phyloP scores from a whole-genome alignment of 345 rosid genomes.

The Arabidopsis thaliana region DNA sequence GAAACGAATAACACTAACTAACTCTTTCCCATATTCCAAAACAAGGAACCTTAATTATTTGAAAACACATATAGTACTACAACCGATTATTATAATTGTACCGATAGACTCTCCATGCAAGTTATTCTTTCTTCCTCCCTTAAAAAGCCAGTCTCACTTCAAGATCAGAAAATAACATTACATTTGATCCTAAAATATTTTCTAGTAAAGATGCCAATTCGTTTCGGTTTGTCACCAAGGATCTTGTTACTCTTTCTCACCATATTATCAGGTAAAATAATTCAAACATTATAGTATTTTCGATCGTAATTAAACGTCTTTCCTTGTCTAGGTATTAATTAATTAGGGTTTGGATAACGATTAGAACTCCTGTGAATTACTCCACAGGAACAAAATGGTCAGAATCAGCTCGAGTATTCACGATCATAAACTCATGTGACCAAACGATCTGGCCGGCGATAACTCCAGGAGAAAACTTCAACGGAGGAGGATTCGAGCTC shows the following conservation, averaged over 20 bases:
- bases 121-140: slow-evolving; percentile 30
- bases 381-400: slow-evolving; percentile 49
- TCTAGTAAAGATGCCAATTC: slow-evolving; percentile 46
- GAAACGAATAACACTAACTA: slow-evolving; percentile 39
- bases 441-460: slow-evolving; percentile 85
- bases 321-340: background rate
- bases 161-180: background rate
- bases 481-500: slow-evolving; percentile 65
- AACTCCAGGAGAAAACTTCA: slow-evolving; percentile 58
- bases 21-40: slow-evolving; percentile 30
- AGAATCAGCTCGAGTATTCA: slow-evolving; percentile 62
- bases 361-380: background rate
- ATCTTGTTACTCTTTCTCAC: slow-evolving; percentile 43
- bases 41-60: slow-evolving; percentile 26
- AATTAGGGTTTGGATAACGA: background rate
- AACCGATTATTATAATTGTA: background rate
- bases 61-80: background rate
- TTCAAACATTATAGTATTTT: background rate
- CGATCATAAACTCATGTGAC: slow-evolving; percentile 68
- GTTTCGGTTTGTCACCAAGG: slow-evolving; percentile 34
- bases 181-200: slow-evolving; percentile 2
- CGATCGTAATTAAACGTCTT: background rate
- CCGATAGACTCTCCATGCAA: slow-evolving; percentile 33
- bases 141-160: slow-evolving; percentile 17
- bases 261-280: slow-evolving; percentile 53